These are phyloP conservation scores for Rhodotorula sp. DNA, from an alignment of 1,284 basidiomycete species.

Conservation along the genomic window DNA sequence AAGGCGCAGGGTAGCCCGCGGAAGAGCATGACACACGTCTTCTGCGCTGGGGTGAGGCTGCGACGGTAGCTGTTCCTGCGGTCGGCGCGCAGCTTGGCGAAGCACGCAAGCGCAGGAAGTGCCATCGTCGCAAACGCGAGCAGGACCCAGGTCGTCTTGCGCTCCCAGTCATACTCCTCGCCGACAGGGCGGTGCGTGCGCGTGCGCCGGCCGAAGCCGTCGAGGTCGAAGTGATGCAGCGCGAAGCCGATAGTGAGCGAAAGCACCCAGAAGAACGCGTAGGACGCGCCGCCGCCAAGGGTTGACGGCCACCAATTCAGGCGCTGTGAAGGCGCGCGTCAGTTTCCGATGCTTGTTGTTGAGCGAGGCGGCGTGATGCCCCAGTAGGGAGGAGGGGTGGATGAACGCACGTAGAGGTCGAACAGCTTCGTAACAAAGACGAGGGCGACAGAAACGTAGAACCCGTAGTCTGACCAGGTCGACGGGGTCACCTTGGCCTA, in stretches of 20 bases:
- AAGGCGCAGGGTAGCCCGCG: too few species aligned
- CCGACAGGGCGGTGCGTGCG: conserved; percentile 13
- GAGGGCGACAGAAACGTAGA: conserved; percentile 56
- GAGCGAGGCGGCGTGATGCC: too few species aligned
- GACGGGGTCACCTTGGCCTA: too few species aligned
- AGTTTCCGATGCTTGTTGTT: too few species aligned
- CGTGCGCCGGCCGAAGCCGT: conserved; percentile 44
- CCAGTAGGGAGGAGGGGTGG: conserved; percentile 44
- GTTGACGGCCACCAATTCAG: conserved; percentile 55
- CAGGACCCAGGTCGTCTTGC: conserved; percentile 61
- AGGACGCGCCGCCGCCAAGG: conserved; percentile 58
- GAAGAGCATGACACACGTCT: conserved; percentile 29
- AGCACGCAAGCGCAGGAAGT: conserved; percentile 57
- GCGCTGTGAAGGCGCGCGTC: neutral
- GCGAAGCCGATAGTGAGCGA: conserved; percentile 55
- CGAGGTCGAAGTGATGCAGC: conserved; percentile 56
- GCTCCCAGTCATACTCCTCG: conserved; percentile 57
- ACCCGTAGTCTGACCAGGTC: conserved; percentile 46
- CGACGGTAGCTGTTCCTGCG: conserved; percentile 49
- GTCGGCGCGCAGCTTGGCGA: conserved; percentile 45
- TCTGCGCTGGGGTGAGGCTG: conserved; percentile 52
- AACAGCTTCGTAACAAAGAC: conserved; percentile 62
- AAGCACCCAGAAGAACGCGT: conserved; percentile 57
- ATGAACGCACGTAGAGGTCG: conserved; percentile 54
- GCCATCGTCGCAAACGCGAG: conserved; percentile 61